phyloP scores from a whole-genome alignment of 75 land plant genomes.

The Sequoia sempervirens region DNA sequence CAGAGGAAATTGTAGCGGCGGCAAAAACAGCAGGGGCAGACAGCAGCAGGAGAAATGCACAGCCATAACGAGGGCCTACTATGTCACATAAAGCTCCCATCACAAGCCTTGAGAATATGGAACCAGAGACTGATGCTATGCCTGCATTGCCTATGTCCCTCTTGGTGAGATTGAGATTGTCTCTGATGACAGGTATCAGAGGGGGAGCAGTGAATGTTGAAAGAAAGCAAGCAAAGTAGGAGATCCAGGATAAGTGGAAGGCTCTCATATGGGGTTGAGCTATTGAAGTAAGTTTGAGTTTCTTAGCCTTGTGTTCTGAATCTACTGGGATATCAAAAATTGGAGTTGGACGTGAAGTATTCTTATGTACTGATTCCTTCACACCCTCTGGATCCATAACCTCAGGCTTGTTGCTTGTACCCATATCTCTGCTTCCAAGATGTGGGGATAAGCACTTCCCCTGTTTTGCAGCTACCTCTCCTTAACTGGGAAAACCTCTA shows the following conservation, averaged over 20 bases:
- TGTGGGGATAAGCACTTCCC: not conserved
- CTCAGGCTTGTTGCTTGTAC: not conserved
- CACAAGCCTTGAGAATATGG: constrained; percentile 65
- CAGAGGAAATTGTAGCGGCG: constrained; percentile 49
- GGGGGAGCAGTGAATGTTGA: constrained; percentile 94
- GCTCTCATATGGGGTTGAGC: constrained; percentile 78
- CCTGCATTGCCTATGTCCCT: constrained; percentile 73
- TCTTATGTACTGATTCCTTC: not conserved
- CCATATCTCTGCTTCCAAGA: not conserved
- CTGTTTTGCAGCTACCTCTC: not conserved
- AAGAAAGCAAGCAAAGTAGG: constrained; percentile 83
- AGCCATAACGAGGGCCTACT: constrained; percentile 74
- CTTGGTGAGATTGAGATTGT: constrained; percentile 71
- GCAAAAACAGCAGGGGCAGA: constrained; percentile 79
- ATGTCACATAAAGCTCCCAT: constrained; percentile 91
- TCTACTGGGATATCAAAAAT: constrained; percentile 66
- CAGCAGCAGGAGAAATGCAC: constrained; percentile 69
- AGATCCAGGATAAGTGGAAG: constrained; percentile 83
- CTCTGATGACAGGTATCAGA: constrained; percentile 81
- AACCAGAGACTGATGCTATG: constrained; percentile 79
- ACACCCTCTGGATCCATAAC: not conserved
- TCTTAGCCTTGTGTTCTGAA: constrained; percentile 81
- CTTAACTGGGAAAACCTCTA: not conserved
- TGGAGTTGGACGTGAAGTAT: constrained; percentile 14
- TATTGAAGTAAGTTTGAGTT: constrained; percentile 46